Conservation (phyloP, 1,284 basidiomycete species). For the Sanghuangporus baumii region DNA sequence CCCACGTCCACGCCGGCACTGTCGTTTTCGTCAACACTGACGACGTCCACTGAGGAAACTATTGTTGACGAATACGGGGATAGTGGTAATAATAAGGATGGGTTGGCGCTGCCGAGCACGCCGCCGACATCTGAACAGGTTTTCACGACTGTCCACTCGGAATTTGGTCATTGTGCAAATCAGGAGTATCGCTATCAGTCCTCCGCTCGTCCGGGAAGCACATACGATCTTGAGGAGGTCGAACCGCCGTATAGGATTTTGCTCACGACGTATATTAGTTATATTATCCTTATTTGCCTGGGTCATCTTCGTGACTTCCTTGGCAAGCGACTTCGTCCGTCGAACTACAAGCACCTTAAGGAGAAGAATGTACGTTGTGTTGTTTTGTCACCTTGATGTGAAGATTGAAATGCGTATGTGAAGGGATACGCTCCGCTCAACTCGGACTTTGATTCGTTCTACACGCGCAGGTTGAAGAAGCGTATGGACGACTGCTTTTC, state of each 20-base stretch:
- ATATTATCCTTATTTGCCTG: conserved; percentile 82
- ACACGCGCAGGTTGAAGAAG: conserved; percentile 90
- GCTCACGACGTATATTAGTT: conserved; percentile 88
- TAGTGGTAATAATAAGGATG: conserved; percentile 40
- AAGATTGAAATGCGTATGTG: not conserved
- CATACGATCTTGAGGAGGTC: conserved; percentile 53
- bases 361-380: conserved; percentile 64
- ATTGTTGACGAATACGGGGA: conserved; percentile 6
- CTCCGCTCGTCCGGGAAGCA: conserved; percentile 45
- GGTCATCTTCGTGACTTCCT: conserved; percentile 95
- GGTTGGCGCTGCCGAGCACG: conserved; percentile 48
- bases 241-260: conserved; percentile 90
- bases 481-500: conserved; percentile 97
- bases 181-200: conserved; percentile 65
- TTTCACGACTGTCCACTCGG: conserved; percentile 72
- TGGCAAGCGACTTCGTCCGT: conserved; percentile 78
- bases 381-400: conserved; percentile 10
- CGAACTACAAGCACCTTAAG: conserved; percentile 77
- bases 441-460: conserved; percentile 99
- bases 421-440: conserved; percentile 95
- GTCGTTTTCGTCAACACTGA: conserved; percentile 16
- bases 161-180: conserved; percentile 82
- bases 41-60: conserved; percentile 5
- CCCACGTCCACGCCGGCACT: conserved; percentile 15
- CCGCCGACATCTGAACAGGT: conserved; percentile 74